Evolutionary conservation across 805 yeast genomes (phyloP).

Genomic region (Wickerhamomyces ciferrii): DNA sequence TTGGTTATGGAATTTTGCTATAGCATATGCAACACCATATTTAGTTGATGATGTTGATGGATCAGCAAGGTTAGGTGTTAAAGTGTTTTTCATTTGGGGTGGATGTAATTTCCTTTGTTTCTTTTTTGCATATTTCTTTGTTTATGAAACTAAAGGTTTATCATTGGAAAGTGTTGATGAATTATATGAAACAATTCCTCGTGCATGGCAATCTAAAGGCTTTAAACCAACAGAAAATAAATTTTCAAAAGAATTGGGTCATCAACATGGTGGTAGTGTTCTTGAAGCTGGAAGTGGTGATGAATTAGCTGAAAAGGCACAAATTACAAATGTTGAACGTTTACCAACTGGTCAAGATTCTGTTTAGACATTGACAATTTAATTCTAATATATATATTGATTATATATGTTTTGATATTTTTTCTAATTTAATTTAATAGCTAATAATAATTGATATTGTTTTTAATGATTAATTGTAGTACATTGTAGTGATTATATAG

Average conservation of each 20-base stretch:
- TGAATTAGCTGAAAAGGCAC: background rate
- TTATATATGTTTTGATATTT: too few relatives aligned
- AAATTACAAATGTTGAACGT: background rate
- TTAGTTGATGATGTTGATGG: constrained; percentile 61
- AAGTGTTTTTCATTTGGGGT: constrained; percentile 75
- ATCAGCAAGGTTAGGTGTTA: constrained; percentile 55
- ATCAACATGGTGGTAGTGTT: constrained; percentile 2
- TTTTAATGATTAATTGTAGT: too few relatives aligned
- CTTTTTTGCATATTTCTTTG: constrained; percentile 50
- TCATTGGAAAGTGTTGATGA: constrained; percentile 65
- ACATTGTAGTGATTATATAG: too few relatives aligned
- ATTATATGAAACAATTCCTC: constrained; percentile 35
- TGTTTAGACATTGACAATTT: too few relatives aligned
- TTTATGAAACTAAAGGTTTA: constrained; percentile 64
- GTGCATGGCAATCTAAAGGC: constrained; percentile 27
- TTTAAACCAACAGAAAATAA: constrained; percentile 30
- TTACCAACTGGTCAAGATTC: background rate
- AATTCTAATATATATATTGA: too few relatives aligned
- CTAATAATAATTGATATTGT: too few relatives aligned
- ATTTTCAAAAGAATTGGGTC: constrained; percentile 16
- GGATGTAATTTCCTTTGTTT: constrained; percentile 53
- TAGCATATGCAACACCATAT: constrained; percentile 74
- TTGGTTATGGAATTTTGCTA: constrained; percentile 74
- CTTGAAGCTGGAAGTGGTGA: background rate
- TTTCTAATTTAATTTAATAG: too few relatives aligned